phyloP scores from a whole-genome alignment of 2,329 filamentous ascomycete genomes.

The Fusarium sp. region DNA sequence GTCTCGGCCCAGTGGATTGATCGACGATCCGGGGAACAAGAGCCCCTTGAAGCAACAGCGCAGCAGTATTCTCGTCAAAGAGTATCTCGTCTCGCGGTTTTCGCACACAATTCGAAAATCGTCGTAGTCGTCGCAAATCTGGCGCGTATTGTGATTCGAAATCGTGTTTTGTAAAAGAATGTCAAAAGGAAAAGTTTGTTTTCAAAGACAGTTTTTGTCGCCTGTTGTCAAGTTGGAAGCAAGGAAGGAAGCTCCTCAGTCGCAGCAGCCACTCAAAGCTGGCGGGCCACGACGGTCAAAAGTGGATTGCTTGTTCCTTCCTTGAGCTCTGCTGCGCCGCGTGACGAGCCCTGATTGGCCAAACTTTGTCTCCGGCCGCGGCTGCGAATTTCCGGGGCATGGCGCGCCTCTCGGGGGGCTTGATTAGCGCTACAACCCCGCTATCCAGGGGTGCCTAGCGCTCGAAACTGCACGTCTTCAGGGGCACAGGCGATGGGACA shows the following conservation, averaged over 20 bases:
- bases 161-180: background rate
- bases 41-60: conserved; percentile 27
- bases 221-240: conserved; percentile 11
- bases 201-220: conserved; percentile 5
- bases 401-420: background rate
- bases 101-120: background rate
- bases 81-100: conserved; percentile 1
- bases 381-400: conserved; percentile 28
- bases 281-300: conserved; percentile 13
- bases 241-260: conserved; percentile 4
- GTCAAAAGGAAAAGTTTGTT: conserved; percentile 3
- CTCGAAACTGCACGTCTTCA: conserved; percentile 20
- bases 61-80: conserved; percentile 7
- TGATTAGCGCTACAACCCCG: conserved; percentile 33
- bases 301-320: background rate
- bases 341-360: conserved; percentile 26
- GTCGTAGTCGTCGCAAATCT: background rate
- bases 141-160: background rate
- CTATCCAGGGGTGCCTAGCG: conserved; percentile 36
- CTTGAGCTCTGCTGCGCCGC: conserved; percentile 13
- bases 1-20: conserved; percentile 10
- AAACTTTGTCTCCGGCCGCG: conserved; percentile 20
- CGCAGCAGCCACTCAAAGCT: conserved; percentile 21
- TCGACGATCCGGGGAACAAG: conserved; percentile 30
- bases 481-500: conserved; percentile 9